A percentile compares a stretch with the other conserved stretches of the same genome.
Conservation (phyloP, 2,329 filamentous ascomycete genomes). For the Pyricularia pennisetigena region DNA sequence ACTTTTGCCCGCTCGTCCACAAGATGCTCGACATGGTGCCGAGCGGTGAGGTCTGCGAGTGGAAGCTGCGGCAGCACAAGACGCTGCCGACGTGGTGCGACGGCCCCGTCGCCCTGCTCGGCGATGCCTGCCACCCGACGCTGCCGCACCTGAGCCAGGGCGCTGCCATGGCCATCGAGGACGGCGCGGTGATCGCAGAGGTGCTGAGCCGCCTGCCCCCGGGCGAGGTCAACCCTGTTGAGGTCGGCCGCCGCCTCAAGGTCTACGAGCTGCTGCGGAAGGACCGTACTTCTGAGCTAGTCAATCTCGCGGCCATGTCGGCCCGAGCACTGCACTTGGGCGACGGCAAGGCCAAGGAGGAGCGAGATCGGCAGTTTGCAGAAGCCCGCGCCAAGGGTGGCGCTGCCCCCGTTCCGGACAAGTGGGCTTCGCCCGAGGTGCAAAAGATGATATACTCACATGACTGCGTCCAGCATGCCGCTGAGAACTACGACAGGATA, state of each 20-base stretch:
- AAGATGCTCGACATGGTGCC: slow-evolving; percentile 50
- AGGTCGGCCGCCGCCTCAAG: slow-evolving; percentile 37
- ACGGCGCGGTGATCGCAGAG: slow-evolving; percentile 50
- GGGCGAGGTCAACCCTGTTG: slow-evolving; percentile 17
- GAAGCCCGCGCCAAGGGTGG: slow-evolving; percentile 33
- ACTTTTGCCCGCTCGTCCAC: slow-evolving; percentile 50
- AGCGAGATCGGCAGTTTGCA: slow-evolving; percentile 47
- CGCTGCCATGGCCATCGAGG: slow-evolving; percentile 59
- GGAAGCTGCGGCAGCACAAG: slow-evolving; percentile 50
- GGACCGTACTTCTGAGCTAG: slow-evolving; percentile 40
- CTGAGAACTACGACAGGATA: slow-evolving; percentile 39
- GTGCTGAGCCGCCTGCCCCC: slow-evolving; percentile 31
- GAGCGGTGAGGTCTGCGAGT: slow-evolving; percentile 55
- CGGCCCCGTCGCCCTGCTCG: slow-evolving; percentile 46
- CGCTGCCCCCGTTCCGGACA: slow-evolving; percentile 46
- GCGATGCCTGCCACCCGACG: slow-evolving; percentile 59
- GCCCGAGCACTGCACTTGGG: slow-evolving; percentile 47
- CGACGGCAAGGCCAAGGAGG: slow-evolving; percentile 47
- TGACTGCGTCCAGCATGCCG: slow-evolving; percentile 47
- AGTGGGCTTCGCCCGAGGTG: slow-evolving; percentile 62
- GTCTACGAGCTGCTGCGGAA: slow-evolving; percentile 48
- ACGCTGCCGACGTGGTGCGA: slow-evolving; percentile 48
- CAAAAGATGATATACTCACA: slow-evolving; percentile 57
- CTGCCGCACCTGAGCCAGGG: slow-evolving; percentile 59
- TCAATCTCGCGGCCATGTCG: slow-evolving; percentile 41